phyloP scores from a whole-genome alignment of 208 protist species.

The Acanthamoeba healyi region DNA sequence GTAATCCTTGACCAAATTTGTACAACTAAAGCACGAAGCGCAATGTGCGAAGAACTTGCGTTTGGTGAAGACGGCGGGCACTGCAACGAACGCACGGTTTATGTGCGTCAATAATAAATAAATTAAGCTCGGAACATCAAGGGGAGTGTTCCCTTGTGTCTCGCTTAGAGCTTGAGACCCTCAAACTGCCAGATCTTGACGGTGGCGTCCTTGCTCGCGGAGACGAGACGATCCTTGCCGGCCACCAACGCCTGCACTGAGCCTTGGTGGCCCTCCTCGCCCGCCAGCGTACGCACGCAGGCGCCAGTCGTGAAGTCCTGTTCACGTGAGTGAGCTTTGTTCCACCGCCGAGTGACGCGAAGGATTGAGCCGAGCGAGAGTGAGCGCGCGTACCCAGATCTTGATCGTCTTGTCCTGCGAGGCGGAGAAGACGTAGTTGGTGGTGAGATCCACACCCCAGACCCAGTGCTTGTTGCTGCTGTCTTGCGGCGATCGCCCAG shows the following conservation, averaged over 20 bases:
- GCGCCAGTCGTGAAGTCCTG: slow-evolving; percentile 44
- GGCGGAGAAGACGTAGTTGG: slow-evolving; percentile 14
- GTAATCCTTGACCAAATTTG: too few relatives aligned
- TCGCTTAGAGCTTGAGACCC: background rate
- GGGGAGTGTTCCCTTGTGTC: too few relatives aligned
- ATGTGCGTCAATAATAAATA: too few relatives aligned
- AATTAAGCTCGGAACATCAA: too few relatives aligned
- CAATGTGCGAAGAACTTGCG: too few relatives aligned
- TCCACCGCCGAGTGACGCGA: background rate
- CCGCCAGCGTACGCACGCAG: background rate
- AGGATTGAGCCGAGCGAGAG: background rate
- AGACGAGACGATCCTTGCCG: background rate
- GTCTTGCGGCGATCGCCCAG: background rate
- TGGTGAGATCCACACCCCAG: slow-evolving; percentile 1
- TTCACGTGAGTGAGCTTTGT: background rate
- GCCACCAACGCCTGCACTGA: slow-evolving; percentile 13
- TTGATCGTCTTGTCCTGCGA: slow-evolving; percentile 75
- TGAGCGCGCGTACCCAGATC: slow-evolving; percentile 1
- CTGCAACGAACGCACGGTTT: too few relatives aligned
- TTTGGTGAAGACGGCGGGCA: too few relatives aligned
- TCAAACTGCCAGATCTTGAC: slow-evolving; percentile 57
- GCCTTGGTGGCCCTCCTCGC: background rate
- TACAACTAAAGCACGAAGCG: too few relatives aligned
- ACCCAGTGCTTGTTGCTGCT: slow-evolving; percentile 54
- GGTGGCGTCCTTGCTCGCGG: slow-evolving; percentile 56